Conservation (phyloP, 495 filamentous ascomycete species). For the Bacidia rubella region DNA sequence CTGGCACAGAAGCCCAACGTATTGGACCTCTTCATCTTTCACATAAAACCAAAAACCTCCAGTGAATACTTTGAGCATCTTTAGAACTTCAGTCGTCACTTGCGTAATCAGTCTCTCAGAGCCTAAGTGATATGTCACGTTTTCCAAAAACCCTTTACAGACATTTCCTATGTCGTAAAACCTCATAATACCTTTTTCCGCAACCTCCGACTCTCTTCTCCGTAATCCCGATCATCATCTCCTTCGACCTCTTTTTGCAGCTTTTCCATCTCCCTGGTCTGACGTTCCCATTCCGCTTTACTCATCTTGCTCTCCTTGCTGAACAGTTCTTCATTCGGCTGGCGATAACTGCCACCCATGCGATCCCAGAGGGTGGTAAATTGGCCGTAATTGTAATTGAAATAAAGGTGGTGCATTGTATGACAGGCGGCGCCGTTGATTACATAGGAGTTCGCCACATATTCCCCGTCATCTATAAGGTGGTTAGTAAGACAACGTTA, state of each 20-base stretch:
- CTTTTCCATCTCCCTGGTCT: conserved; percentile 75
- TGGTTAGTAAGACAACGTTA: background rate
- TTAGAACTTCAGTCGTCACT: too few species aligned
- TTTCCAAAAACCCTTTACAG: too few species aligned
- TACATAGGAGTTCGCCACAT: conserved; percentile 72
- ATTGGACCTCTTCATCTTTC: too few species aligned
- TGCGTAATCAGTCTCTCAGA: too few species aligned
- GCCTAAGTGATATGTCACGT: too few species aligned
- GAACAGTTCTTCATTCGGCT: conserved; percentile 81
- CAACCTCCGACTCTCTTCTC: conserved; percentile 32
- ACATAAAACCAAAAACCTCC: too few species aligned
- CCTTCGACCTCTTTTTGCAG: conserved; percentile 78
- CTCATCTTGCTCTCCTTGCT: conserved; percentile 79
- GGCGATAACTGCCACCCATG: conserved; percentile 74
- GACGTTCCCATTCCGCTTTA: conserved; percentile 64
- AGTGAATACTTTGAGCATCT: too few species aligned
- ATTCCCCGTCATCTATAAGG: conserved; percentile 70
- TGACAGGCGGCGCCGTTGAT: conserved; percentile 96
- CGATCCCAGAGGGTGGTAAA: conserved; percentile 95
- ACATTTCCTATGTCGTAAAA: background rate
- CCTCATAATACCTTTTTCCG: conserved; percentile 31
- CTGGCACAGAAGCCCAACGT: too few species aligned
- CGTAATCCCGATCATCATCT: conserved; percentile 66
- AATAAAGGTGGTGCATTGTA: conserved; percentile 94
- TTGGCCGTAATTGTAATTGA: conserved; percentile 98